These are phyloP conservation scores for Amanita thiersii DNA, from an alignment of 768 basidiomycete species.

Conservation along the genomic window DNA sequence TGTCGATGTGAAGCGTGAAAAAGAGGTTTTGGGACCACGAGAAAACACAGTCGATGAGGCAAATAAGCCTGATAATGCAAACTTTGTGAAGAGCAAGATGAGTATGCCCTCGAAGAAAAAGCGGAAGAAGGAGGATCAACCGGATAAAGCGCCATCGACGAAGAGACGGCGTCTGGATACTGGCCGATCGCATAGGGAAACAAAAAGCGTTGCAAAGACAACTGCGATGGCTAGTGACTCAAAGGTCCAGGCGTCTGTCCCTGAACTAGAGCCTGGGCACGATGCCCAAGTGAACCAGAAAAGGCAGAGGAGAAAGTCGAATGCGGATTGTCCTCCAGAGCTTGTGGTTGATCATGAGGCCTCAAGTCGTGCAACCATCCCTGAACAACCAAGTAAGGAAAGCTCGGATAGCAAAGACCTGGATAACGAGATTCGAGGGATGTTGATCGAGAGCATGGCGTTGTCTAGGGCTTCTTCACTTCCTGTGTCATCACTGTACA, in stretches of 20 bases:
- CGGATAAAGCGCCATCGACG: constrained; percentile 15
- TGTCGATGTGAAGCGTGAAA: constrained; percentile 5
- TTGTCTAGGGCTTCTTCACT: constrained; percentile 65
- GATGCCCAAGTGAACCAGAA: neutral
- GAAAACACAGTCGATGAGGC: constrained; percentile 12
- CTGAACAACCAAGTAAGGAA: constrained; percentile 12
- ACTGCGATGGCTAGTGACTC: neutral
- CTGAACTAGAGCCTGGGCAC: neutral
- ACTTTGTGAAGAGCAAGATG: neutral
- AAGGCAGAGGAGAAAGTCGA: constrained; percentile 1
- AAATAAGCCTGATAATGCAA: neutral
- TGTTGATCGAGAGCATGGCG: constrained; percentile 65
- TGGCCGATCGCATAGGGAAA: neutral
- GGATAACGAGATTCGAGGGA: constrained; percentile 46
- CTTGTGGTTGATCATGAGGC: too few relatives aligned
- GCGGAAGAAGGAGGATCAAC: constrained; percentile 11
- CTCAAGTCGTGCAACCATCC: constrained; percentile 1
- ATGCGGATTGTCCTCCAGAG: too few relatives aligned
- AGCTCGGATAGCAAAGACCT: constrained; percentile 16
- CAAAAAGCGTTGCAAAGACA: neutral
- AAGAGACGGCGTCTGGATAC: constrained; percentile 14
- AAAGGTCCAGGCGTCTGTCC: neutral
- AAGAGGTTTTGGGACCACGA: constrained; percentile 5
- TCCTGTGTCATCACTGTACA: constrained; percentile 44
- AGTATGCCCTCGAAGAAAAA: constrained; percentile 10